A percentile compares a stretch with the other conserved stretches of the same genome.
phyloP scores from a whole-genome alignment of 2,329 filamentous ascomycete genomes.

The Neofusicoccum umdonicola region DNA sequence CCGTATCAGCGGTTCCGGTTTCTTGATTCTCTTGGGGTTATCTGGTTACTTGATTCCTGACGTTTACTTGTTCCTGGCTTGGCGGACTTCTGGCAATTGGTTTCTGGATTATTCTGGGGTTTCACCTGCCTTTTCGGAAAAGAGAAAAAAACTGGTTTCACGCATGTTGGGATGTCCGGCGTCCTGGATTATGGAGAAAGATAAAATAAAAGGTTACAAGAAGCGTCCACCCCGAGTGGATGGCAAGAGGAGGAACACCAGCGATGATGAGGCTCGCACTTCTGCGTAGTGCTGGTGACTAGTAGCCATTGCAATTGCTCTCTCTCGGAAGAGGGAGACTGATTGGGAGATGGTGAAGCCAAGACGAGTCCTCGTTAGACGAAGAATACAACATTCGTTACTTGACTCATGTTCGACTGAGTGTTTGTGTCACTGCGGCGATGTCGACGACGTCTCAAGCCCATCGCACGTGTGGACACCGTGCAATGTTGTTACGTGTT shows the following conservation, averaged over 20 bases:
- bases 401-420: too few species aligned
- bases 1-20: too few species aligned
- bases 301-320: neutral
- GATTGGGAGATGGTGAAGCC: conserved; percentile 7
- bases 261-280: conserved; percentile 1
- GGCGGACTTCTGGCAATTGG: too few species aligned
- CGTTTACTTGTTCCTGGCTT: too few species aligned
- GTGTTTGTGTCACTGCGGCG: neutral
- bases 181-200: neutral
- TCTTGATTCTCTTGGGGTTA: too few species aligned
- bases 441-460: too few species aligned
- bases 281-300: conserved; percentile 10
- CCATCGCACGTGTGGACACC: too few species aligned
- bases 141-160: too few species aligned
- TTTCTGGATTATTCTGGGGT: too few species aligned
- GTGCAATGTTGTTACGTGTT: neutral
- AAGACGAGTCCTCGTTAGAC: neutral
- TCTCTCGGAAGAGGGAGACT: too few species aligned
- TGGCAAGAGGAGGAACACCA: conserved; percentile 12
- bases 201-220: neutral
- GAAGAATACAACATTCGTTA: neutral
- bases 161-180: neutral
- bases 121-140: too few species aligned
- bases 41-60: too few species aligned
- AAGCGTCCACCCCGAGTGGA: neutral